A percentile compares a stretch with the other conserved stretches of the same genome.
Evolutionary conservation across 176 grass and related monocot genomes (phyloP).

Genomic region (Lolium multiflorum): DNA sequence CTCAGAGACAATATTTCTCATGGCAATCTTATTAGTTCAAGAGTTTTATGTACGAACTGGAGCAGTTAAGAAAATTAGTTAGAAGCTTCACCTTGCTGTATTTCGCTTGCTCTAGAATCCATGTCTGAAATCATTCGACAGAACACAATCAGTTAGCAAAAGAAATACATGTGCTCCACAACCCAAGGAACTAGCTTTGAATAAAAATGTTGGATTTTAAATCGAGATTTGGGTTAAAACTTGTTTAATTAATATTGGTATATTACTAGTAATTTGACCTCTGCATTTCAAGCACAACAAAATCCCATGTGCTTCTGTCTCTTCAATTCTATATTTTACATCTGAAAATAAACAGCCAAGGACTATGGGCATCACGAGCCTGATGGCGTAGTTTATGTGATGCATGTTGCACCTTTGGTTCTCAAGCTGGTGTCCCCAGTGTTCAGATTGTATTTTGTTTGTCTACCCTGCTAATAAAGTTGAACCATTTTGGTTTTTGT

Average conservation of each 20-base stretch:
- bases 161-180: constrained; percentile 14
- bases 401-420: constrained; percentile 6
- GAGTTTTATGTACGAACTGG: constrained; percentile 1
- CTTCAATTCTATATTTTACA: not conserved
- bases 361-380: not conserved
- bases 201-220: not conserved
- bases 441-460: not conserved
- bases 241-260: constrained; percentile 5
- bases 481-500: not conserved
- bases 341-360: not conserved
- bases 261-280: not conserved
- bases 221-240: not conserved
- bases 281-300: not conserved
- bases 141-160: constrained; percentile 35
- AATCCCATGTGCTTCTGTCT: not conserved
- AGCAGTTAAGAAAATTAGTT: not conserved
- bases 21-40: constrained; percentile 12
- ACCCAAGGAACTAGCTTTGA: constrained; percentile 25
- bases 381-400: not conserved
- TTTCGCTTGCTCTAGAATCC: constrained; percentile 85
- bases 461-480: not conserved
- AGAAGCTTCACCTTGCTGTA: constrained; percentile 77
- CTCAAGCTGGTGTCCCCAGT: not conserved
- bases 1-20: not conserved
- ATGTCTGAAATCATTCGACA: constrained; percentile 67